Base-by-base conservation (phyloP, 345 rosid genomes). In the Geranium brycei region DNA sequence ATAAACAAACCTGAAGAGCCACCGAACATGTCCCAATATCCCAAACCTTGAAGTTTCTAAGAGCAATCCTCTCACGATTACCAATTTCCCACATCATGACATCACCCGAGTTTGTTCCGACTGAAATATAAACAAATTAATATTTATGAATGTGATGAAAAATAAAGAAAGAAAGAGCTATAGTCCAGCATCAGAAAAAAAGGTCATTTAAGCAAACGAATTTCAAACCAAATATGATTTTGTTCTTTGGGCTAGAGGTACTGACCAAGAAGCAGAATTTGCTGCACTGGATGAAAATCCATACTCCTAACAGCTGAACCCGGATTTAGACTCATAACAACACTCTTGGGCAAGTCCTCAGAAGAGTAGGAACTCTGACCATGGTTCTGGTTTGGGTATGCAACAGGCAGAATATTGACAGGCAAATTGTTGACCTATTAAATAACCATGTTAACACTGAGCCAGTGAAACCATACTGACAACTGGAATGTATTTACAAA, bases 281-380 rank as follows among this genome's bases (percentile, higher is more conserved):
- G 95, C 73, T 87, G 89, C 66, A 75, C 58, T 0, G 95, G 95
- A 75, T 91, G 95, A 70, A 91, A 91, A 78, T 91, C 97, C 91
- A 91, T 91, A 80, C 95, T 91, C 83, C 70, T 86, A 64, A 81
- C 91, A 64, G 84, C 73, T 67, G 92, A 84, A 31, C 89, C 84
- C 76, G 85, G 92, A 76, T 7, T 76, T 62, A 91, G 83, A 59
- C 75, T 80, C 81, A 64, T 69, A 67, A 84, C 82, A 71, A 77
- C 80, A 70, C 64, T 77, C 82, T 80, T 87, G 64, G 95, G 97
- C 76, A 91, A 83, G 78, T 87, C 92, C 71, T 87, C 95, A 31
- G 87, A 75, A 69, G 92, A 81, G 72, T 75, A 79, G 19, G 90
- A 76, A 76, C 83, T 87, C 73, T 87, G 97, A 51, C 88, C 87